Evolutionary conservation across 31 red algal genomes (phyloP).

Genomic region (Asparagopsis taxiformis): DNA sequence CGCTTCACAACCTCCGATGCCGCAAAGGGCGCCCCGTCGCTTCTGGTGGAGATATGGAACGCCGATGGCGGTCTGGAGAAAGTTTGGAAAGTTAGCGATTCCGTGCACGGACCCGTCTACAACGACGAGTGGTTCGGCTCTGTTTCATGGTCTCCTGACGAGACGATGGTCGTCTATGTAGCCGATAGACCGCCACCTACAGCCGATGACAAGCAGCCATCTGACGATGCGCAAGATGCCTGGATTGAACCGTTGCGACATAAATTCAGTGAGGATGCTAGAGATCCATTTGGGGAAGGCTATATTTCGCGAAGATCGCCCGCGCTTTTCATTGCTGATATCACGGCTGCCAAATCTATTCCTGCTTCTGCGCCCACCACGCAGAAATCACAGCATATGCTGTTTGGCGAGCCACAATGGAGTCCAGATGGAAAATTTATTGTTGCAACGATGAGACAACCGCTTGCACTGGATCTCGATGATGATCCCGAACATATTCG

Average conservation of each 20-base stretch:
- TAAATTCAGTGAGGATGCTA: conserved; percentile 39
- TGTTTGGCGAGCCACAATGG: conserved; percentile 60
- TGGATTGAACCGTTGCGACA: conserved; percentile 37
- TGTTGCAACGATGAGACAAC: conserved; percentile 31
- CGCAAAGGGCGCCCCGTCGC: background rate
- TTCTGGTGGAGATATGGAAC: conserved; percentile 31
- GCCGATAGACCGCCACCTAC: conserved; percentile 49
- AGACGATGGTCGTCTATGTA: conserved; percentile 60
- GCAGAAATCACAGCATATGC: background rate
- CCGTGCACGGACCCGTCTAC: conserved; percentile 69
- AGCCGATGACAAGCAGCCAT: conserved; percentile 7
- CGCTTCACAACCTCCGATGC: conserved; percentile 18
- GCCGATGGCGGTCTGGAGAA: conserved; percentile 20
- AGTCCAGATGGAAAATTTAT: conserved; percentile 36
- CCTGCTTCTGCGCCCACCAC: conserved; percentile 15
- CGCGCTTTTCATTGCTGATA: conserved; percentile 66
- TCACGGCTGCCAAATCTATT: conserved; percentile 6
- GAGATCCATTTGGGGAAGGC: conserved; percentile 71
- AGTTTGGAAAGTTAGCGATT: conserved; percentile 39
- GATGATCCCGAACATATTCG: conserved; percentile 8
- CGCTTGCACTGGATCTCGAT: background rate
- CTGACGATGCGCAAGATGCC: conserved; percentile 9
- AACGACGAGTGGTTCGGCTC: conserved; percentile 85
- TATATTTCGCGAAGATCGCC: conserved; percentile 51
- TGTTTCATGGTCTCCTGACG: conserved; percentile 82